Conservation (phyloP, 805 yeast genomes). For the Barnettozyma wickerhamii region DNA sequence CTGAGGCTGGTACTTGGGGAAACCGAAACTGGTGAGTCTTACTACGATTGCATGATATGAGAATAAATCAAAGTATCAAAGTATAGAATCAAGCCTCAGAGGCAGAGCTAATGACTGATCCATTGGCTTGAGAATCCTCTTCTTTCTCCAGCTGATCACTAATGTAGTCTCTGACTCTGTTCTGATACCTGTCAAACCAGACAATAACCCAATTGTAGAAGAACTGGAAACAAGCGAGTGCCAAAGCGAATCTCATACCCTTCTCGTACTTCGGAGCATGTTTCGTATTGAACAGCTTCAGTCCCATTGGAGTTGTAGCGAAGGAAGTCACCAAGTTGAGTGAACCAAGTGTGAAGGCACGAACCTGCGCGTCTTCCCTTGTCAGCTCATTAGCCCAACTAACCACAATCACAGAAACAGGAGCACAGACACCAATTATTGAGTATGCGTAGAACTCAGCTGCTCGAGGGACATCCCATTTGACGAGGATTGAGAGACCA, state of each 20-base stretch:
- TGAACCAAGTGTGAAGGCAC: conserved; percentile 22
- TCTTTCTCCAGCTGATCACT: not conserved
- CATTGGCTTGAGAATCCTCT: no score
- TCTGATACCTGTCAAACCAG: conserved; percentile 20
- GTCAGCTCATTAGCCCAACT: conserved; percentile 24
- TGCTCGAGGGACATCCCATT: conserved; percentile 16
- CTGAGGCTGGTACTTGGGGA: no score
- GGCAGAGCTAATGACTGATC: no score
- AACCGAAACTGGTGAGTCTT: no score
- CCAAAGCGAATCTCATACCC: conserved; percentile 15
- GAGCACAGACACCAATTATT: conserved; percentile 15
- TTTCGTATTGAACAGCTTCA: conserved; percentile 16
- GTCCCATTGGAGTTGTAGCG: conserved; percentile 14
- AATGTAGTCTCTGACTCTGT: conserved; percentile 16
- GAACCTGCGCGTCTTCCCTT: conserved; percentile 20
- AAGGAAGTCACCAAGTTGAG: conserved; percentile 18
- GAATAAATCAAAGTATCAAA: no score
- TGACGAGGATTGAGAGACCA: conserved; percentile 15
- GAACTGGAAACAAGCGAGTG: conserved; percentile 8
- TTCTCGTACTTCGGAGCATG: conserved; percentile 15
- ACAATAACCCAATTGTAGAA: conserved; percentile 15
- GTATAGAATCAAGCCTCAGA: no score
- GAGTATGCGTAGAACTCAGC: conserved; percentile 16
- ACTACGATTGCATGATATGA: no score
- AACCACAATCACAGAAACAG: conserved; percentile 17